Percentiles rank a stretch among this genome's conserved stretches.
Evolutionary conservation across 257 asterid genomes (phyloP).

Genomic region (Penstemon davidsonii): DNA sequence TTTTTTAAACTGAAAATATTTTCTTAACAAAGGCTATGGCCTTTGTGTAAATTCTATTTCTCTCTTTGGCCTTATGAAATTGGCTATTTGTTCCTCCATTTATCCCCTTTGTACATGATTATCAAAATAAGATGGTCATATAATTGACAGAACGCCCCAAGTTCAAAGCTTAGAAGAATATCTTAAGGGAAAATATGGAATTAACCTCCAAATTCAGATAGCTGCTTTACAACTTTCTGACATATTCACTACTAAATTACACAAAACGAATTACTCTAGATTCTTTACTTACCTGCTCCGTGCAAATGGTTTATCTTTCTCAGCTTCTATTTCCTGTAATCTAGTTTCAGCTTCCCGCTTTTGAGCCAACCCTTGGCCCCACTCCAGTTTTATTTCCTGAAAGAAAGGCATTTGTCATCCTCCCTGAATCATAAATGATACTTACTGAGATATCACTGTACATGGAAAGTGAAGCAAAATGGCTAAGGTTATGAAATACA

Average conservation of each 20-base stretch:
- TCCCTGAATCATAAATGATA: neutral
- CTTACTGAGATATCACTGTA: no score
- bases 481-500: neutral
- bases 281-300: constrained; percentile 60
- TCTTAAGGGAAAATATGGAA: neutral
- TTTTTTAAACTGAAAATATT: no score
- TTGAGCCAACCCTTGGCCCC: constrained; percentile 95
- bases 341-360: constrained; percentile 88
- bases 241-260: constrained; percentile 2
- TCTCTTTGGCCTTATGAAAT: no score
- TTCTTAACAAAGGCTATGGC: no score
- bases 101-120: neutral
- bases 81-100: neutral
- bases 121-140: neutral
- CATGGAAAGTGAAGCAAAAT: neutral
- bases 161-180: neutral
- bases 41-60: no score
- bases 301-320: constrained; percentile 94
- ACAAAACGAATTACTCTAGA: constrained; percentile 1
- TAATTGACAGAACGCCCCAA: neutral
- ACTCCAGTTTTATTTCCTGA: constrained; percentile 88
- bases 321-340: constrained; percentile 67
- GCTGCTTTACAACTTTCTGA: neutral
- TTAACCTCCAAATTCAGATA: constrained; percentile 1
- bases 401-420: constrained; percentile 18